Evolutionary conservation across 371 early-diverging fungal genomes (phyloP).

Genomic region (Quaeritorhiza haematococci): DNA sequence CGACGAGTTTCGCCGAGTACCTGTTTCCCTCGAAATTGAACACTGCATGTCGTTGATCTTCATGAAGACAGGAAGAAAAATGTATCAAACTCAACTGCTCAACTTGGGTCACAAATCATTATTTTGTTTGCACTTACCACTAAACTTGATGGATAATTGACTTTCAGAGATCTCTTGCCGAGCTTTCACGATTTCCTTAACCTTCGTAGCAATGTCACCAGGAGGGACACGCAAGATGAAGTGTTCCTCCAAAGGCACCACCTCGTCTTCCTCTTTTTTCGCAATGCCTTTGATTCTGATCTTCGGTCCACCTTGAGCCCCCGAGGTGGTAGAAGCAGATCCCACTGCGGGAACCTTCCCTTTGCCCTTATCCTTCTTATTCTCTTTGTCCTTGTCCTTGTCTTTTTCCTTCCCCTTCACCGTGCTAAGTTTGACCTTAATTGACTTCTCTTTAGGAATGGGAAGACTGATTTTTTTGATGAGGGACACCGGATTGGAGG

Average conservation of each 20-base stretch:
- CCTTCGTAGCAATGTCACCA: slow-evolving; percentile 51
- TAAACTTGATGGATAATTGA: slow-evolving; percentile 57
- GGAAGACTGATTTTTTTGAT: no score
- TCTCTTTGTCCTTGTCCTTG: no score
- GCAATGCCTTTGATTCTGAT: no score
- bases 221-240: slow-evolving; percentile 71
- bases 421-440: no score
- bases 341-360: no score
- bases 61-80: not conserved
- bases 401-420: no score
- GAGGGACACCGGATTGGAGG: no score
- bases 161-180: slow-evolving; percentile 65
- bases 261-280: slow-evolving; percentile 22
- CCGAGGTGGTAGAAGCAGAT: no score
- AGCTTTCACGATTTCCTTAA: slow-evolving; percentile 64
- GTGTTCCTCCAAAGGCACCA: slow-evolving; percentile 35
- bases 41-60: slow-evolving; percentile 68
- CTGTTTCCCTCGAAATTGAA: slow-evolving; percentile 57
- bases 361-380: no score
- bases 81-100: not conserved
- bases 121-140: slow-evolving; percentile 43
- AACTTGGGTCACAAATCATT: not conserved
- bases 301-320: no score
- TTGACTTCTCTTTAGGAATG: no score
- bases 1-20: slow-evolving; percentile 71